Conservation (phyloP, 208 protist species). For the Trypanosoma theileri region DNA sequence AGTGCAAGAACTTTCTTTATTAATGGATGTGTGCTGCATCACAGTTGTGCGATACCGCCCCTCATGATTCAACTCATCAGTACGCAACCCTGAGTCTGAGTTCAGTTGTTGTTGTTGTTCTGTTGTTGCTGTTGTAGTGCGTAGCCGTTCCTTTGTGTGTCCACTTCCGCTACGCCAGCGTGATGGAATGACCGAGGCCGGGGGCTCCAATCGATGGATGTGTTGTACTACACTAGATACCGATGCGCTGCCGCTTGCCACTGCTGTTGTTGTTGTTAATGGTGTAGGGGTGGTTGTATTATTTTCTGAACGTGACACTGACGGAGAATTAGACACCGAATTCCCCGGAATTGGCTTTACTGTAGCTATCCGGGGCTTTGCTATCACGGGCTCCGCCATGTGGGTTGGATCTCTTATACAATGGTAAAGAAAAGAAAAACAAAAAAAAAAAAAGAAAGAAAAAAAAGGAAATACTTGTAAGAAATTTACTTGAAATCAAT, state of each 20-base stretch:
- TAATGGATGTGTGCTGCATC: slow-evolving; percentile 23
- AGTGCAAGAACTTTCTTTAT: neutral
- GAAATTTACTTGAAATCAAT: neutral
- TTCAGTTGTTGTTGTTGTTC: neutral
- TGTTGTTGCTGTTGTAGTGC: neutral
- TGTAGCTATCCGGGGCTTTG: neutral
- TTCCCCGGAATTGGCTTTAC: neutral
- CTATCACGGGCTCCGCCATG: slow-evolving; percentile 27
- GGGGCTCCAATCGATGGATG: neutral
- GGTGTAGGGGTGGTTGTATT: too few species aligned
- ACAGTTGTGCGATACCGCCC: slow-evolving; percentile 2
- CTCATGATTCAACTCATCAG: neutral
- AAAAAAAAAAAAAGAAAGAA: slow-evolving; percentile 8
- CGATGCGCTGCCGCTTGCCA: neutral
- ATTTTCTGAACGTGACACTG: too few species aligned
- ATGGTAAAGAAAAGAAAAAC: neutral
- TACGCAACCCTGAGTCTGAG: neutral
- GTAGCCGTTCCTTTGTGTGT: neutral
- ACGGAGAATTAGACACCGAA: too few species aligned
- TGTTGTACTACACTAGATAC: neutral
- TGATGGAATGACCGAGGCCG: slow-evolving; percentile 4
- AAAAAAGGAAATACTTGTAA: slow-evolving; percentile 4
- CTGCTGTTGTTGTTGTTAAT: neutral
- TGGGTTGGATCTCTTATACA: neutral
- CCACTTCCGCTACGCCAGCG: slow-evolving; percentile 11